A percentile compares a stretch with the other conserved stretches of the same genome.
These are phyloP conservation scores for Paxillus rubicundulus DNA, from an alignment of 768 basidiomycete genomes.

Conservation along the genomic window DNA sequence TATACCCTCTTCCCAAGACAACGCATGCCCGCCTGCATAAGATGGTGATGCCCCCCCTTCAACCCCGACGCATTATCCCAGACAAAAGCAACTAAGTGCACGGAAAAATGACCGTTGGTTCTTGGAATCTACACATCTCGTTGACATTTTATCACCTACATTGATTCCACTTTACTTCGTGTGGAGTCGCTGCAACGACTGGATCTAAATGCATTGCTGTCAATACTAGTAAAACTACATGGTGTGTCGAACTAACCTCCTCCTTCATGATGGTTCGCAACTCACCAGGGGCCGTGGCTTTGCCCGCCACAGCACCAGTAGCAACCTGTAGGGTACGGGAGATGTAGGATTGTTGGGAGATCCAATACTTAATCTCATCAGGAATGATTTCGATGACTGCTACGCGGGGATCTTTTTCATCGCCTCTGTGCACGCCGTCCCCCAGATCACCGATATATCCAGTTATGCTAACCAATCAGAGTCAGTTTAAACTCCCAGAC, in stretches of 20 bases:
- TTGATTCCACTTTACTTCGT: constrained; percentile 10
- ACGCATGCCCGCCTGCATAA: neutral
- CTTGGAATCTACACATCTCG: neutral
- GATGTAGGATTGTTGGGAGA: constrained; percentile 57
- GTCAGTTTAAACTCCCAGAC: neutral
- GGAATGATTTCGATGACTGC: constrained; percentile 77
- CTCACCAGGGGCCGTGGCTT: constrained; percentile 68
- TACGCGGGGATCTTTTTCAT: constrained; percentile 74
- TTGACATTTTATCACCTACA: neutral
- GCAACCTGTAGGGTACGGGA: constrained; percentile 61
- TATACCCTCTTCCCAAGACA: neutral
- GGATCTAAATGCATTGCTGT: constrained; percentile 36
- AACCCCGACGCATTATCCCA: neutral
- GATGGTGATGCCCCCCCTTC: too few relatives aligned
- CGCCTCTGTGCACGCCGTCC: constrained; percentile 83
- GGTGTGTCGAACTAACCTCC: constrained; percentile 51
- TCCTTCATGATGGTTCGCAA: constrained; percentile 67
- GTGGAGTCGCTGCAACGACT: constrained; percentile 36
- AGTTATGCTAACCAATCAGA: constrained; percentile 40
- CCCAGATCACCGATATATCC: constrained; percentile 88
- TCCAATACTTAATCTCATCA: constrained; percentile 80
- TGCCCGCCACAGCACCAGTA: constrained; percentile 57
- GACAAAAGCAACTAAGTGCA: too few relatives aligned
- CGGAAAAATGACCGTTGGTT: too few relatives aligned
- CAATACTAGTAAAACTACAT: neutral